Evolutionary conservation across 306 rosid genomes (phyloP), one percentile per base, ranked within the genome.

Genomic region (Cucumis cinereus): DNA sequence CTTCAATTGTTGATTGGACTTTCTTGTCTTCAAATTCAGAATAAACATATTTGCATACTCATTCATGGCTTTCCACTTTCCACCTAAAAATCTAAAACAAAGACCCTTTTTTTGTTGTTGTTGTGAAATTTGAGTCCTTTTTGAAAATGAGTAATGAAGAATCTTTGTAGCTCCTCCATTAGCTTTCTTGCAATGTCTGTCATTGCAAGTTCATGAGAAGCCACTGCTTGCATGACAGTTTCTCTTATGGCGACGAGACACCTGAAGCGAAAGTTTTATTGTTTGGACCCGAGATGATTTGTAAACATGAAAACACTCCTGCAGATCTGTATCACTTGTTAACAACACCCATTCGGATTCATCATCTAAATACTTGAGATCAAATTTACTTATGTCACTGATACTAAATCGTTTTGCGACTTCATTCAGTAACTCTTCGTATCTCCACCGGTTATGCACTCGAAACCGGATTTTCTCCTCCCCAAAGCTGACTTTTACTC

Each of bases 261-360:
- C 59, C 33, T 88, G 96, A 61, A 93, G 78, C 35, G 85, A 81
- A 66, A 95, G 93, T 85, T 90, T 95, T 79, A 95, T 89, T 8
- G 93, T 89, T 36, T 77, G 73, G 77, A 63, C 62, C 67, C 55
- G 82, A 45, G 88, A 85, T 53, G 90, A 81, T 82, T 80, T 90
- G 72, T 81, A 82, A 16, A 95, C 91, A 81, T 89, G 98, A 79
- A 95, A 83, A 78, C 99, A 95, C 80, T 95, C 99, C 80, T 90
- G 96, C 59, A 90, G 82, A 84, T 95, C 98, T 78, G 87, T 89
- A 84, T 92, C 98, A 84, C 98, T 89, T 38, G 98, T 92, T 61
- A 92, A 84, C 53, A 95, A 82, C 19, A 95, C 92, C 99, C 99
- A 90, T 58, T 95, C 99, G 8, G 81, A 80, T 52, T 95, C 99